A percentile compares a stretch with the other conserved stretches of the same genome.
Evolutionary conservation across 169 alveolate genomes (phyloP).

Genomic region (Eimeria acervulina): DNA sequence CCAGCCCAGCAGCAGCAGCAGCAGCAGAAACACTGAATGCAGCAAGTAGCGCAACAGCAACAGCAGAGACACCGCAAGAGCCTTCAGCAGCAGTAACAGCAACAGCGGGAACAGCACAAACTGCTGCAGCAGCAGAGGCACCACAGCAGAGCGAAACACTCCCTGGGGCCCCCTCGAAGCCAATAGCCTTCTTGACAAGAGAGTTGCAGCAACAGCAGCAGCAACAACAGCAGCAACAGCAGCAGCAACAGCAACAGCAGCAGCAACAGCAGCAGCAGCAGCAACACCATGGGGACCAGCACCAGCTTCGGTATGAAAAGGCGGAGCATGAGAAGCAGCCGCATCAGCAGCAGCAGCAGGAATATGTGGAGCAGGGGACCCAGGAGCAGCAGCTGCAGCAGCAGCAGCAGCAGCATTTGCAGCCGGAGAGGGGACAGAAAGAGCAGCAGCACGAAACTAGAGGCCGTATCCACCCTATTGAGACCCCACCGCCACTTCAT

Average conservation of each 20-base stretch:
- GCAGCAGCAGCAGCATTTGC: slow-evolving; percentile 63
- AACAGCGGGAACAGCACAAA: neutral
- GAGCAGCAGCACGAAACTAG: neutral
- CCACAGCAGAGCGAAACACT: neutral
- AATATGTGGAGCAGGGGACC: neutral
- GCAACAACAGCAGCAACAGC: neutral
- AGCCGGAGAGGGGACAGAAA: neutral
- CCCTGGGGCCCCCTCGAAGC: neutral
- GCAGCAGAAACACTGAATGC: neutral
- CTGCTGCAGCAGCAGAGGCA: slow-evolving; percentile 13
- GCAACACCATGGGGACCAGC: slow-evolving; percentile 2
- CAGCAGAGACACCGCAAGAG: neutral
- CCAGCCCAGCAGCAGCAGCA: neutral
- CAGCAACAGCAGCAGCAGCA: neutral
- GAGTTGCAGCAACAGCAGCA: neutral
- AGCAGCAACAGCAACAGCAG: neutral
- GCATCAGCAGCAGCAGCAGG: slow-evolving; percentile 3
- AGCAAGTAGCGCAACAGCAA: neutral
- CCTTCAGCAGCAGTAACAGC: neutral
- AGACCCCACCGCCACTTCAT: neutral
- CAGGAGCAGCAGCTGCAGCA: slow-evolving; percentile 14
- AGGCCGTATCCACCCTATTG: neutral
- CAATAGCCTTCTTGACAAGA: neutral
- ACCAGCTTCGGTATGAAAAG: neutral
- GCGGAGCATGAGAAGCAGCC: neutral